These are phyloP conservation scores for Gnetum montanum DNA, from an alignment of 75 land plant species.

Conservation along the genomic window DNA sequence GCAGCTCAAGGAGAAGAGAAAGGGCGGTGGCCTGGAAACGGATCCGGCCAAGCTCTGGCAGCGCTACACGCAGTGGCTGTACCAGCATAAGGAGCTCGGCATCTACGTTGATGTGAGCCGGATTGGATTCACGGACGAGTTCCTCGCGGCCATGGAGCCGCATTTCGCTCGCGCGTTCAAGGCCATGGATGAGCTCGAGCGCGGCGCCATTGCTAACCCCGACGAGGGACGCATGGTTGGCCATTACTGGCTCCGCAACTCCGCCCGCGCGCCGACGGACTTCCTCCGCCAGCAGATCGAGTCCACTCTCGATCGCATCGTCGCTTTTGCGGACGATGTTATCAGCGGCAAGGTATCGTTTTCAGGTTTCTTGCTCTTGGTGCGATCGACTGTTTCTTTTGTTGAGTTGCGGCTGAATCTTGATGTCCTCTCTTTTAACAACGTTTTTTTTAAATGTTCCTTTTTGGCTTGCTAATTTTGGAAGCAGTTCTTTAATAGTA, in stretches of 20 bases:
- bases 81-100: conserved; percentile 97
- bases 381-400: background rate
- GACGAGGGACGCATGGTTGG: conserved; percentile 94
- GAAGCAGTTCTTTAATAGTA: background rate
- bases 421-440: too few species aligned
- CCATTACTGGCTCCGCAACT: conserved; percentile 85
- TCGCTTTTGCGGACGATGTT: conserved; percentile 63
- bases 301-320: conserved; percentile 43
- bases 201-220: conserved; percentile 86
- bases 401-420: background rate
- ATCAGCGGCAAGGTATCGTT: conserved; percentile 90
- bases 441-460: background rate
- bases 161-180: conserved; percentile 55
- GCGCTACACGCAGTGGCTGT: conserved; percentile 83
- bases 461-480: background rate
- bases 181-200: conserved; percentile 77
- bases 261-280: conserved; percentile 59
- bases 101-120: conserved; percentile 80
- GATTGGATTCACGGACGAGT: conserved; percentile 74
- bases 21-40: conserved; percentile 35
- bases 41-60: conserved; percentile 65
- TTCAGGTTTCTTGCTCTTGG: conserved; percentile 3
- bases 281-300: conserved; percentile 56
- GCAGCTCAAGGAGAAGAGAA: conserved; percentile 20
- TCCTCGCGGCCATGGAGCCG: conserved; percentile 67